Evolutionary conservation across 2,329 filamentous ascomycete genomes (phyloP).

Genomic region (Fusarium graminum): DNA sequence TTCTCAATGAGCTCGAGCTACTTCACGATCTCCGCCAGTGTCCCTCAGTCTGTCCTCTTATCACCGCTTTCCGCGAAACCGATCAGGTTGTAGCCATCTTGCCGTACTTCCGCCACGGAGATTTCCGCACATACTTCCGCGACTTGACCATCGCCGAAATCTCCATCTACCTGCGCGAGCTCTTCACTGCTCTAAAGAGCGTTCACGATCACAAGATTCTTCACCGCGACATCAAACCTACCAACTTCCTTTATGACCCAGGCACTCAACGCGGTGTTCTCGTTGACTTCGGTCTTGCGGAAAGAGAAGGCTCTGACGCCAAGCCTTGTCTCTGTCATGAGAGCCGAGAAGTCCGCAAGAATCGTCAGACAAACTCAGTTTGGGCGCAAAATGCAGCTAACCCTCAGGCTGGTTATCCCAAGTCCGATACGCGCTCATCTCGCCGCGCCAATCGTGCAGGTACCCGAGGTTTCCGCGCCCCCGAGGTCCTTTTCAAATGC

Average conservation of each 20-base stretch:
- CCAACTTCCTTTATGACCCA: slow-evolving; percentile 95
- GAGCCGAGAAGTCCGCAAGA: slow-evolving; percentile 70
- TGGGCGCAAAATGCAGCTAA: slow-evolving; percentile 65
- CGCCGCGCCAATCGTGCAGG: slow-evolving; percentile 93
- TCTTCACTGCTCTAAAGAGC: slow-evolving; percentile 86
- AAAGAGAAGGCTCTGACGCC: slow-evolving; percentile 81
- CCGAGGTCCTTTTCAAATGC: slow-evolving; percentile 97
- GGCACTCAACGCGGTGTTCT: slow-evolving; percentile 84
- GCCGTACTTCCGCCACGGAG: slow-evolving; percentile 94
- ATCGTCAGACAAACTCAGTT: slow-evolving; percentile 69
- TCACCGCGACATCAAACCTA: slow-evolving; percentile 96
- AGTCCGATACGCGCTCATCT: slow-evolving; percentile 88
- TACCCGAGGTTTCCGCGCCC: slow-evolving; percentile 94
- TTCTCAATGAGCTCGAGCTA: slow-evolving; percentile 95
- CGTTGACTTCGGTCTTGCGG: slow-evolving; percentile 98
- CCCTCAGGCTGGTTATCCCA: slow-evolving; percentile 80
- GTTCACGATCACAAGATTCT: slow-evolving; percentile 89
- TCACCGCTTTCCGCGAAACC: slow-evolving; percentile 94
- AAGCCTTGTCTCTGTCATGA: slow-evolving; percentile 88
- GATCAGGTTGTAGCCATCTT: slow-evolving; percentile 96
- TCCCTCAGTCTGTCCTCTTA: slow-evolving; percentile 89
- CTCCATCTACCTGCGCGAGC: slow-evolving; percentile 86
- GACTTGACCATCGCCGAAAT: slow-evolving; percentile 89
- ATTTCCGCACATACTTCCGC: slow-evolving; percentile 95
- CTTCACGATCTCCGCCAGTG: slow-evolving; percentile 88